These are phyloP conservation scores for Ambrosiella xylebori DNA, from an alignment of 2,329 filamentous ascomycete genomes.

Conservation along the genomic window DNA sequence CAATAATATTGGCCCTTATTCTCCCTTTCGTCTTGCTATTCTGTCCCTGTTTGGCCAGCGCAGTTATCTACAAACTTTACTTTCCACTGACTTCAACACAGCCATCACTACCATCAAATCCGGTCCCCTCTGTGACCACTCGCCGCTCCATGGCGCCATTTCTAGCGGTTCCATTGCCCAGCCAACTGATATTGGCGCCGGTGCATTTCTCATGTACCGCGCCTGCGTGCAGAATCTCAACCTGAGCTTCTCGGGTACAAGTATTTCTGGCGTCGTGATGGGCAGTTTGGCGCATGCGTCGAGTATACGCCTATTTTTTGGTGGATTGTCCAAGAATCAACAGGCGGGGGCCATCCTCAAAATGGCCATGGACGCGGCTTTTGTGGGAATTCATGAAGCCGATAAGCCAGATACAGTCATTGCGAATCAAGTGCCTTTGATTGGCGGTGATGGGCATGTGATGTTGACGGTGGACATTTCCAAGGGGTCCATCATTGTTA, in stretches of 20 bases:
- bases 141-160: constrained; percentile 7
- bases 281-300: constrained; percentile 1
- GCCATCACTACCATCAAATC: background rate
- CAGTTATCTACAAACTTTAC: constrained; percentile 6
- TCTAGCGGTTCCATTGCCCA: background rate
- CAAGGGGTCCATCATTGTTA: constrained; percentile 3
- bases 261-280: background rate
- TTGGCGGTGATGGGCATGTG: constrained; percentile 10
- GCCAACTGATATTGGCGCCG: constrained; percentile 8
- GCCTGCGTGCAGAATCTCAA: constrained; percentile 8
- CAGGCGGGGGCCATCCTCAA: constrained; percentile 6
- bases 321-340: background rate
- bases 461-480: constrained; percentile 5
- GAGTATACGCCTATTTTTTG: constrained; percentile 10
- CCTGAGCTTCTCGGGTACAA: background rate
- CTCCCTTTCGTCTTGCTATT: constrained; percentile 9
- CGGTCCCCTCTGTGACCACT: constrained; percentile 1
- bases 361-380: constrained; percentile 8
- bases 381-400: constrained; percentile 6
- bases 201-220: constrained; percentile 6
- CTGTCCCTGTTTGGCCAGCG: constrained; percentile 8
- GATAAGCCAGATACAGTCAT: background rate
- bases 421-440: constrained; percentile 9
- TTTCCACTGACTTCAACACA: constrained; percentile 7
- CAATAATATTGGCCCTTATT: constrained; percentile 10